Conservation (phyloP, 352 stramenopile species). For the Thalassiosira mediterranea region DNA sequence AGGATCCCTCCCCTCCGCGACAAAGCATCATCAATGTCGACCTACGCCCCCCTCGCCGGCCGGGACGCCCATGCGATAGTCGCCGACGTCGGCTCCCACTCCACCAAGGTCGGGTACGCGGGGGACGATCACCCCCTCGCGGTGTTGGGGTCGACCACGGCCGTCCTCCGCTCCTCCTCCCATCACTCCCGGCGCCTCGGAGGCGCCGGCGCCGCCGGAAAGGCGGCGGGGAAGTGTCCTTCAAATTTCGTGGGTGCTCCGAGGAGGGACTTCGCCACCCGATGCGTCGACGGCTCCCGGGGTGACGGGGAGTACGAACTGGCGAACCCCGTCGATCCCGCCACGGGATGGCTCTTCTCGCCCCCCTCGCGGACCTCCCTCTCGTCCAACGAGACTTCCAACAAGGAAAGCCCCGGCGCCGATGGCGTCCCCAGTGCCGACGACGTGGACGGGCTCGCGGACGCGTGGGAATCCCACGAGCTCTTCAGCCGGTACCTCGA, state of each 20-base stretch:
- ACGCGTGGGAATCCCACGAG: slow-evolving; percentile 68
- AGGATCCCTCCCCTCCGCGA: too few species aligned
- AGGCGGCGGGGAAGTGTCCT: too few species aligned
- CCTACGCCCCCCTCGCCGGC: slow-evolving; percentile 20
- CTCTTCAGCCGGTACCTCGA: slow-evolving; percentile 79
- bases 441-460: slow-evolving; percentile 81
- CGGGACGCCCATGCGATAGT: slow-evolving; percentile 56
- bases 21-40: slow-evolving; percentile 20
- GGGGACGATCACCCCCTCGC: slow-evolving; percentile 75
- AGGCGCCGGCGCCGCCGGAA: too few species aligned
- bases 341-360: slow-evolving; percentile 66
- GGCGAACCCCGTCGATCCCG: slow-evolving; percentile 73
- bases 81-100: slow-evolving; percentile 75
- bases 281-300: slow-evolving; percentile 19
- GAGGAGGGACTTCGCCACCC: slow-evolving; percentile 53
- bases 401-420: too few species aligned
- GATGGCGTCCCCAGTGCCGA: slow-evolving; percentile 13
- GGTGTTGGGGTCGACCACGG: slow-evolving; percentile 61
- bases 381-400: slow-evolving; percentile 8
- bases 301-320: slow-evolving; percentile 63
- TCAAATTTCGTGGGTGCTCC: slow-evolving; percentile 8
- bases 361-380: slow-evolving; percentile 13
- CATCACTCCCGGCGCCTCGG: neutral
- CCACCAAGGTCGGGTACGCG: slow-evolving; percentile 82
- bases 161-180: slow-evolving; percentile 12